These are phyloP conservation scores for Mycothermus thermophilus DNA, from an alignment of 495 filamentous ascomycete genomes.

Conservation along the genomic window DNA sequence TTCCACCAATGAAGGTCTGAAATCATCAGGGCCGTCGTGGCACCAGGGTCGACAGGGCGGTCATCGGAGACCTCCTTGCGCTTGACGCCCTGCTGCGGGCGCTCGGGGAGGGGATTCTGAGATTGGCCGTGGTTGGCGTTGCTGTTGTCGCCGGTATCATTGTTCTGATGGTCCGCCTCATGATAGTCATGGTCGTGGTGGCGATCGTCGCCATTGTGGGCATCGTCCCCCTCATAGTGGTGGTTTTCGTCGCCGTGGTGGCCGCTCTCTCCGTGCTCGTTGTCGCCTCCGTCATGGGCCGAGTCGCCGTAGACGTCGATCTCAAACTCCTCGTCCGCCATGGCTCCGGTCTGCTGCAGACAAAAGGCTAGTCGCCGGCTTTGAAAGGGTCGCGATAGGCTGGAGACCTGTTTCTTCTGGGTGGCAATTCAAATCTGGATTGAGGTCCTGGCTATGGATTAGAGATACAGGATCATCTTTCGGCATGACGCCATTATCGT, in stretches of 20 bases:
- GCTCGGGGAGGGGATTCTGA: conserved; percentile 11
- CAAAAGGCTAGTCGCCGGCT: too few relatives aligned
- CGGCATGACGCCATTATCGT: too few relatives aligned
- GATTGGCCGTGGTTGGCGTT: conserved; percentile 16
- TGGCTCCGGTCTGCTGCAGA: conserved; percentile 7
- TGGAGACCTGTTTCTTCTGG: conserved; percentile 4
- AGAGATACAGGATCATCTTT: conserved; percentile 19
- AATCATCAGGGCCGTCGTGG: conserved; percentile 68
- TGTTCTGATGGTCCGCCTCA: conserved; percentile 23
- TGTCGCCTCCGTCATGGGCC: conserved; percentile 31
- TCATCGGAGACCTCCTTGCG: conserved; percentile 65
- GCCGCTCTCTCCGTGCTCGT: conserved; percentile 39
- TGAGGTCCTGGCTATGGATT: conserved; percentile 18
- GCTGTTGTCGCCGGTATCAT: conserved; percentile 20
- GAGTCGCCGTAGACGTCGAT: conserved; percentile 96
- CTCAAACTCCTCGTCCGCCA: conserved; percentile 84
- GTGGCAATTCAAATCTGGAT: conserved; percentile 13
- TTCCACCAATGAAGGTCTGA: conserved; percentile 94
- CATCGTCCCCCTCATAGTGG: conserved; percentile 31
- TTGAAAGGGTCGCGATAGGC: too few relatives aligned
- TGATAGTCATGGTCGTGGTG: conserved; percentile 26
- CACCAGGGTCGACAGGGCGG: conserved; percentile 63
- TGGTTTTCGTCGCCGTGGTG: conserved; percentile 68
- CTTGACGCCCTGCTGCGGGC: conserved; percentile 57
- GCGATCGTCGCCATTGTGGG: conserved; percentile 24